Percentiles rank a stretch among this genome's conserved stretches.
These are phyloP conservation scores for Climacium dendroides DNA, from an alignment of 225 moss, liverwort and hornwort species.

Conservation along the genomic window DNA sequence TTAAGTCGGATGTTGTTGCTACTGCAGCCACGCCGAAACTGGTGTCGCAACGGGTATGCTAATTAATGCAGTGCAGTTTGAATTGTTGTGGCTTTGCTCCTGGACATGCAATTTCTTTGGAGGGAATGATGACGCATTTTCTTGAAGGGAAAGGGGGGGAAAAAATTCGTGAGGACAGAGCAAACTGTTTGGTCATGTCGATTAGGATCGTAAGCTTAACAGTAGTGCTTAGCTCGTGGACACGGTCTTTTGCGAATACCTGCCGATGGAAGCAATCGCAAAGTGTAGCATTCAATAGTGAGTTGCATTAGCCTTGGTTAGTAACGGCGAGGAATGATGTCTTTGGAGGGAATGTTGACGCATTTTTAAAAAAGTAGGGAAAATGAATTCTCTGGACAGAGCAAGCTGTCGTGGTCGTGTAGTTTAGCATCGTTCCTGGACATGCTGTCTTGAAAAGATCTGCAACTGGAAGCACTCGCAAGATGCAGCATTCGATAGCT, in stretches of 20 bases:
- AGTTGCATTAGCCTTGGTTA: background rate
- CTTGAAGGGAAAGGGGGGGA: too few relatives aligned
- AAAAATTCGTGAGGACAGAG: background rate
- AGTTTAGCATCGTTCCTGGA: background rate
- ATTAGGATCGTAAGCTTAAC: background rate
- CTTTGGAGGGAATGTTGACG: background rate
- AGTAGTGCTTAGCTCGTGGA: background rate
- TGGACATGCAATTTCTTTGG: background rate
- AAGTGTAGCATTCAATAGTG: background rate
- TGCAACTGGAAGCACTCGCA: background rate
- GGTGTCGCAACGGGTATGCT: conserved; percentile 10
- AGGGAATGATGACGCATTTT: background rate
- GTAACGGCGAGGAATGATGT: too few relatives aligned
- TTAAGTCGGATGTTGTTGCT: background rate
- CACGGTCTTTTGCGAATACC: background rate
- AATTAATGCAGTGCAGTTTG: background rate
- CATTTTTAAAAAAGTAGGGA: background rate
- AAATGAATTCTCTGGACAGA: background rate
- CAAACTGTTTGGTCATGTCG: background rate
- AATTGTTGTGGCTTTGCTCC: background rate
- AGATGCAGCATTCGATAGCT: background rate
- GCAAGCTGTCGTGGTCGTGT: background rate
- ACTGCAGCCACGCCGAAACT: background rate
- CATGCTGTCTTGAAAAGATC: background rate
- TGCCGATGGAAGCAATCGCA: background rate